Evolutionary conservation across 176 grass and related monocot genomes (phyloP), one percentile per base, ranked within the genome.

Genomic region (Aegilops tauschii): DNA sequence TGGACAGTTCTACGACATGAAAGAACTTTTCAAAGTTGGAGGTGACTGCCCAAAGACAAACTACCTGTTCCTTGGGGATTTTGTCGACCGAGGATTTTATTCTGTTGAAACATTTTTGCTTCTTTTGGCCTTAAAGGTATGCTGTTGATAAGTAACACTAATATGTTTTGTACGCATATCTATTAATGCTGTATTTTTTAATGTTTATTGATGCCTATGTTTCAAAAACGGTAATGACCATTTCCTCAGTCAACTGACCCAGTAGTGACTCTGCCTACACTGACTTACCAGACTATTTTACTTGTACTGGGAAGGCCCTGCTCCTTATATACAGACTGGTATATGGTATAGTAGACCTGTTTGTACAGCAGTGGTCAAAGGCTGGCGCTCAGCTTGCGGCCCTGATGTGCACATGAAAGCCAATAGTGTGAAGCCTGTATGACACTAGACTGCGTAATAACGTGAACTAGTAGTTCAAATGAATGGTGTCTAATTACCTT

Each of bases 1-100:
- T 81, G 97, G 97, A 39, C 97, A 99, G 39, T 99, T 99, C 68
- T 99, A 99, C 82, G 97, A 99, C 85, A 99, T 99, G 97, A 99
- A 99, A 89, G 97, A 99, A 68, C 84, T 99, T 50, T 99, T 99
- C 83, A 99, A 91, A 93, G 97, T 99, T 79, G 97, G 97, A 85
- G 97, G 94, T 82, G 97, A 99, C 78, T 99, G 97, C 68, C 97
- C 97, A 75, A 99, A 90, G 89, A 99, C 97, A 85, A 99, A 99
- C 83, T 99, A 99, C 85, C 85, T 96, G 56, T 99, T 99, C 92
- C 83, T 99, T 71, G 97, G 97, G 29, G 97, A 99, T 90, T 99
- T 99, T 94, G 94, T 99, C 73, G 97, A 99, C 59, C 90, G 97
- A 85, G 97, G 97, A 74, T 96, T 99, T 89, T 99, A 99, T 91